These are phyloP conservation scores for Fomitopsis pinicola DNA, from an alignment of 1,284 basidiomycete species.

Conservation along the genomic window DNA sequence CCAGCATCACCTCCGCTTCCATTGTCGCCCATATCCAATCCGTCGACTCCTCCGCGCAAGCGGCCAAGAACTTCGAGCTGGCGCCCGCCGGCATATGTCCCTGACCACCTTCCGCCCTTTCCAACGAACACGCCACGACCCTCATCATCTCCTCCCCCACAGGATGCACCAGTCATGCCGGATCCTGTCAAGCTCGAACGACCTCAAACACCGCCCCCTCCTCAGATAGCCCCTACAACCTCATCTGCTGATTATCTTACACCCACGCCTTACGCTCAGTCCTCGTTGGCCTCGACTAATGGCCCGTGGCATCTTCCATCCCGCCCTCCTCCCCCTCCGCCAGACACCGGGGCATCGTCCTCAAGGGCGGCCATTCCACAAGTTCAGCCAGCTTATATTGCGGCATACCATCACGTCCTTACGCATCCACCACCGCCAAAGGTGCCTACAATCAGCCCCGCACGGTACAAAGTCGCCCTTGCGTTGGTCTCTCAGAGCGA, in stretches of 20 bases:
- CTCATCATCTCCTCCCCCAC: slow-evolving; percentile 28
- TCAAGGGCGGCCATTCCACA: slow-evolving; percentile 29
- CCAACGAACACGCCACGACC: slow-evolving; percentile 37
- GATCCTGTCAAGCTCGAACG: slow-evolving; percentile 26
- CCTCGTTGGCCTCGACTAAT: slow-evolving; percentile 53
- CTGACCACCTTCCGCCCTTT: slow-evolving; percentile 64
- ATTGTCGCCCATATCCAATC: slow-evolving; percentile 55
- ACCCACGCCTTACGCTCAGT: slow-evolving; percentile 65
- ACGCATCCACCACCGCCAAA: slow-evolving; percentile 50
- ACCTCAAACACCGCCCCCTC: slow-evolving; percentile 27
- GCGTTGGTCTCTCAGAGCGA: slow-evolving; percentile 55
- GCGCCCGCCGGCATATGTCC: slow-evolving; percentile 59
- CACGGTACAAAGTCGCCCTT: slow-evolving; percentile 68
- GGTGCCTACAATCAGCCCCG: slow-evolving; percentile 42
- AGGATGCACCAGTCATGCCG: slow-evolving; percentile 11
- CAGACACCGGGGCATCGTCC: slow-evolving; percentile 8
- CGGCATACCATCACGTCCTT: slow-evolving; percentile 69
- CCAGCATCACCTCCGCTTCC: slow-evolving; percentile 42
- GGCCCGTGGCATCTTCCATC: slow-evolving; percentile 62
- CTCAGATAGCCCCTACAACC: slow-evolving; percentile 44
- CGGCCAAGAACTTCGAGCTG: slow-evolving; percentile 50
- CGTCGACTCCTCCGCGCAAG: slow-evolving; percentile 49
- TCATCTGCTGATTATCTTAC: slow-evolving; percentile 58
- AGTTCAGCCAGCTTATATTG: slow-evolving; percentile 56
- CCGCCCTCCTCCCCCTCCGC: slow-evolving; percentile 18